Conservation (phyloP, 2,329 filamentous ascomycete species). For the Scleromitrula shiraiana region DNA sequence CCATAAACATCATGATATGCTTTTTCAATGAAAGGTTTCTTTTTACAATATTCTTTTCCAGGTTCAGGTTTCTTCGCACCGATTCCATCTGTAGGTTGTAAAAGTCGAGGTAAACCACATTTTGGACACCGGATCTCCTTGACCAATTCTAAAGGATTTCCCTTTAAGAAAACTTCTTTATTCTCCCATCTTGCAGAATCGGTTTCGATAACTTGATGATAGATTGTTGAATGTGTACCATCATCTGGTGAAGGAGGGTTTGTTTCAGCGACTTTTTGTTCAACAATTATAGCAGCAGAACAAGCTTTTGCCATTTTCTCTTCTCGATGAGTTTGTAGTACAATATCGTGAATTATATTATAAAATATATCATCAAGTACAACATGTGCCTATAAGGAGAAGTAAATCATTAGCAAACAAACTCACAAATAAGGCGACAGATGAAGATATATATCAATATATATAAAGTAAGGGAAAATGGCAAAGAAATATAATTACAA, state of each 20-base stretch:
- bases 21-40: constrained; percentile 69
- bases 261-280: constrained; percentile 37
- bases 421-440: constrained; percentile 9
- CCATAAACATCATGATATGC: constrained; percentile 74
- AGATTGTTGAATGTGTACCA: constrained; percentile 39
- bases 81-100: constrained; percentile 64
- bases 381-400: constrained; percentile 43
- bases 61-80: constrained; percentile 59
- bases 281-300: constrained; percentile 55
- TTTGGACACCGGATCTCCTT: constrained; percentile 65
- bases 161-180: constrained; percentile 59
- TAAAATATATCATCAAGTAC: constrained; percentile 69
- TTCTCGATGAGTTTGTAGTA: constrained; percentile 67
- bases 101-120: constrained; percentile 66
- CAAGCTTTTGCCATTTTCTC: constrained; percentile 68
- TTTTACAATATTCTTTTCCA: constrained; percentile 67
- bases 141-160: constrained; percentile 64
- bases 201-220: constrained; percentile 46
- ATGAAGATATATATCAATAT: background rate
- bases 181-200: constrained; percentile 64
- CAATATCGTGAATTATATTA: constrained; percentile 68
- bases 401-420: constrained; percentile 13
- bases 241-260: constrained; percentile 20
- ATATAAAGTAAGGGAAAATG: constrained; percentile 9
- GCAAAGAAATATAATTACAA: constrained; percentile 39